A percentile compares a stretch with the other conserved stretches of the same genome.
phyloP scores from a whole-genome alignment of 192 early-diverging fungal species.

The Backusella parvicylindrica region DNA sequence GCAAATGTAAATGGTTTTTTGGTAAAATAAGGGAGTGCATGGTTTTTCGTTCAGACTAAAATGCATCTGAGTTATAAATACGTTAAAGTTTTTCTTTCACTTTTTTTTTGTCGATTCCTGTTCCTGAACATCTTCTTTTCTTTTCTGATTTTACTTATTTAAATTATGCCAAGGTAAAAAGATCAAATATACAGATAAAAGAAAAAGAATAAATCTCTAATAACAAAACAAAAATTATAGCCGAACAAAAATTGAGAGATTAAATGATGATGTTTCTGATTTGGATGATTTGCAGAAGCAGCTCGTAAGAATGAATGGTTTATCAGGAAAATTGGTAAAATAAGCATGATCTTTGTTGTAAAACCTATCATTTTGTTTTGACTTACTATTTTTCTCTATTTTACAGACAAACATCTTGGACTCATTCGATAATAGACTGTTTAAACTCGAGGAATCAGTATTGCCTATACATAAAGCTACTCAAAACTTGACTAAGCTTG shows the following conservation, averaged over 20 bases:
- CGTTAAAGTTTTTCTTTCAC: not conserved
- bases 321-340: slow-evolving; percentile 38
- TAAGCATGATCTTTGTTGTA: not conserved
- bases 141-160: not conserved
- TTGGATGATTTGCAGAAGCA: slow-evolving; percentile 29
- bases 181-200: not conserved
- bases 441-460: slow-evolving; percentile 70
- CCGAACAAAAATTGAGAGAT: not conserved
- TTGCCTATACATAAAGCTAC: slow-evolving; percentile 79
- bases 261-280: slow-evolving; percentile 41
- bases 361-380: not conserved
- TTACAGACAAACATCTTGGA: slow-evolving; percentile 64
- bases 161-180: slow-evolving; percentile 4
- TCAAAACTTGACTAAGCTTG: slow-evolving; percentile 64
- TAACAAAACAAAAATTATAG: not conserved
- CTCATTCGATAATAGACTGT: slow-evolving; percentile 72
- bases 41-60: too few relatives aligned
- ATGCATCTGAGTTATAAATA: slow-evolving; percentile 5
- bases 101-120: not conserved
- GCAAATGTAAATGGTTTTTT: not conserved
- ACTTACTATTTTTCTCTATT: too few relatives aligned
- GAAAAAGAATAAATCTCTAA: not conserved
- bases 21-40: not conserved
- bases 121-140: not conserved
- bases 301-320: slow-evolving; percentile 35